Evolutionary conservation across 768 basidiomycete genomes (phyloP), one percentile per base, ranked within the genome.

Genomic region (Trametes punicea): DNA sequence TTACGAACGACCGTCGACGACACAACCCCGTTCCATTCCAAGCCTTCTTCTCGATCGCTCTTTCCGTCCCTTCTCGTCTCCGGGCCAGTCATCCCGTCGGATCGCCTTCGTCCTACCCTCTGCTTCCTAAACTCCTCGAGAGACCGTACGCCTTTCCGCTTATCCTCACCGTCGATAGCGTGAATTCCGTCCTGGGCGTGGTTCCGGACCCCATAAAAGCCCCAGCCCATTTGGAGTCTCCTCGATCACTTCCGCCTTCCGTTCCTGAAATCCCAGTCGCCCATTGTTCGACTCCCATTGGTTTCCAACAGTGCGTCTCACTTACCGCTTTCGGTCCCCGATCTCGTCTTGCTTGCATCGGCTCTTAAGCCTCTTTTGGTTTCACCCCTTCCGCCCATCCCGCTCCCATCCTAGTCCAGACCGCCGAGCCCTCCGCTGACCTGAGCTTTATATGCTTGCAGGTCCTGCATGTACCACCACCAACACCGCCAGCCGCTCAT

Each of bases 211-310:
- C 48, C 42, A 56, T 56, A 55, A 51, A 42, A 39, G 59, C 47
- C 44, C 54, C 45, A 51, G 47, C 18, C 49, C 36, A 52, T 56
- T 36, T 47, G 29, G 39, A 39, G 44, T 41, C 40, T 56, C 33
- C 51, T 61, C 61, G 61, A 62, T 62, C 61, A 59, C 61, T 42
- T 56, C 61, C 61, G 61, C 57, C 46, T 44, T 40, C 40, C 46
- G 61, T 62, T 47, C 58, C 61, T 62, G 56, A 51, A 49, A 55
- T 36, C 41, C 34, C 30, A 55, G 45, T 45, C 33, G 33, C 45
- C 38, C 49, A 58, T 55, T 47, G 45, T 40, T 18, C 34, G 33
- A 29, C 45, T 42, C 54, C 49, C 49, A 58, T 54, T 52, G 56
- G 50, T n/a, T 51, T 42, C 26, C 57, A 20, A 45, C 38, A 34